Conservation (phyloP, 2,329 filamentous ascomycete species). For the Daldinia sp. region DNA sequence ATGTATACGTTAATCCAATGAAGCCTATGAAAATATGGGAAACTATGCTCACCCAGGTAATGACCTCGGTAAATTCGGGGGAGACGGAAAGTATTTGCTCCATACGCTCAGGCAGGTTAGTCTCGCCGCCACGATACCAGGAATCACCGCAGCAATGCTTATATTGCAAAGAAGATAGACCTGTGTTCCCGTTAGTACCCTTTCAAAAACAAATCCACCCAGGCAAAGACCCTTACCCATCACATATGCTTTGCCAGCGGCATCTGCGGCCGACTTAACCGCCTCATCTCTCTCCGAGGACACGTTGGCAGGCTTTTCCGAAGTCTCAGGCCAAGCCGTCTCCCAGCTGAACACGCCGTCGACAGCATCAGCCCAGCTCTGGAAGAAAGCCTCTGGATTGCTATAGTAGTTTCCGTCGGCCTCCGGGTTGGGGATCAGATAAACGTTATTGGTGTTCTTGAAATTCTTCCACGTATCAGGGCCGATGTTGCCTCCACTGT, state of each 20-base stretch:
- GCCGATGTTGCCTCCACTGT: conserved; percentile 39
- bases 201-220: background rate
- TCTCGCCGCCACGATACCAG: conserved; percentile 47
- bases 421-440: conserved; percentile 49
- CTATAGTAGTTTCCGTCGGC: conserved; percentile 46
- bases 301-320: conserved; percentile 41
- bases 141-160: conserved; percentile 46
- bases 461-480: conserved; percentile 44
- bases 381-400: conserved; percentile 40
- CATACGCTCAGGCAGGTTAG: conserved; percentile 49
- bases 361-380: conserved; percentile 45
- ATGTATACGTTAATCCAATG: background rate
- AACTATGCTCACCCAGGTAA: conserved; percentile 44
- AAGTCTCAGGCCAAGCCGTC: conserved; percentile 47
- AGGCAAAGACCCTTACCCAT: conserved; percentile 37
- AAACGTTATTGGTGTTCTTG: conserved; percentile 41
- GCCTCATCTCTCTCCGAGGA: conserved; percentile 39
- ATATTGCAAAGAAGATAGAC: conserved; percentile 46
- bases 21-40: background rate
- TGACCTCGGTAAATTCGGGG: conserved; percentile 47
- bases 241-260: conserved; percentile 47
- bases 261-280: conserved; percentile 37
- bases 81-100: conserved; percentile 46
- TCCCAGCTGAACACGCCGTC: conserved; percentile 52
- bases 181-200: conserved; percentile 23